Evolutionary conservation across 345 rosid species (phyloP).

Genomic region (Eucalyptus erythrocorys): DNA sequence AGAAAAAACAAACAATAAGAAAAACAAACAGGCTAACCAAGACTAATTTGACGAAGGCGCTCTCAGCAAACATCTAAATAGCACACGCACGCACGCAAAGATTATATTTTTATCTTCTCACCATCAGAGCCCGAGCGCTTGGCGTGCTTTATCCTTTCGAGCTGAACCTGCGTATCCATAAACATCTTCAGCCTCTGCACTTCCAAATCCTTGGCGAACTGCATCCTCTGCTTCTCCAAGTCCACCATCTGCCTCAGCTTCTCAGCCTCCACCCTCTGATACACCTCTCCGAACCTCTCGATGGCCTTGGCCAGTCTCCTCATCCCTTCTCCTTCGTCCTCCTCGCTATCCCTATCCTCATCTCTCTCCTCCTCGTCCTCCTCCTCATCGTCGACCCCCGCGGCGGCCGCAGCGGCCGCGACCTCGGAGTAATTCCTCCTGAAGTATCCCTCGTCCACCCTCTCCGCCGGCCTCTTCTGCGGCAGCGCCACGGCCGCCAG

Average conservation of each 20-base stretch:
- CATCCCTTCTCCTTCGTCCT: conserved; percentile 36
- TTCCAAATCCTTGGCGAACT: conserved; percentile 89
- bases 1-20: not conserved
- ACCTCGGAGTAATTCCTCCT: conserved; percentile 73
- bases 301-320: conserved; percentile 56
- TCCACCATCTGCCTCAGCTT: conserved; percentile 93
- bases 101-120: conserved; percentile 6
- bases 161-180: conserved; percentile 91
- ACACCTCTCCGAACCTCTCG: conserved; percentile 82
- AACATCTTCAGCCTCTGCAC: conserved; percentile 92
- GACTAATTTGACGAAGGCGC: not conserved
- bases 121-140: conserved; percentile 46
- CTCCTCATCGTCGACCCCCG: conserved; percentile 24
- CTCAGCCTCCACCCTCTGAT: conserved; percentile 75
- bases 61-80: not conserved
- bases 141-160: conserved; percentile 64
- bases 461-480: conserved; percentile 45
- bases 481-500: conserved; percentile 43
- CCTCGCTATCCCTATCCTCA: conserved; percentile 20
- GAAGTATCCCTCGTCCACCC: conserved; percentile 24
- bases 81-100: not conserved
- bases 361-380: conserved; percentile 23
- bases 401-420: conserved; percentile 83
- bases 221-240: conserved; percentile 97
- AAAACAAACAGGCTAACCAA: not conserved